These are phyloP conservation scores for Panellus pusillus DNA, from an alignment of 768 basidiomycete genomes.

Conservation along the genomic window DNA sequence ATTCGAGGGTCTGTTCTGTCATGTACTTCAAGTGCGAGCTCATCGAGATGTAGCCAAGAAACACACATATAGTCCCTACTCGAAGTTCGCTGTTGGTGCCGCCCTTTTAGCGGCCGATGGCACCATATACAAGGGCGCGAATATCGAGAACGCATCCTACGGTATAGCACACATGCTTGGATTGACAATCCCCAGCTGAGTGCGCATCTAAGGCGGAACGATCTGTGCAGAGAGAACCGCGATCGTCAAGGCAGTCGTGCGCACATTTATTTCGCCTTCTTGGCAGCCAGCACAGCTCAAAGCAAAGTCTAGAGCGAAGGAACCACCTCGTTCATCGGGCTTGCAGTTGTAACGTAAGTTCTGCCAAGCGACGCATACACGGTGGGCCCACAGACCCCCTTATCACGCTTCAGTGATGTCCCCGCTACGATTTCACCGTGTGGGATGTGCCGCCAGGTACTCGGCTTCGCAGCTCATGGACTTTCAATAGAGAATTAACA, in stretches of 20 bases:
- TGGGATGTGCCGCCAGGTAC: slow-evolving; percentile 87
- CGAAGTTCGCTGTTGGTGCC: slow-evolving; percentile 92
- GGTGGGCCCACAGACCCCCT: neutral
- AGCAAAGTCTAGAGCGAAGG: slow-evolving; percentile 71
- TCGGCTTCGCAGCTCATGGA: neutral
- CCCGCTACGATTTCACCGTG: slow-evolving; percentile 74
- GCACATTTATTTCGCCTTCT: slow-evolving; percentile 28
- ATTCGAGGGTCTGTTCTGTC: neutral
- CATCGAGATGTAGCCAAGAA: slow-evolving; percentile 58
- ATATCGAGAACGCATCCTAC: slow-evolving; percentile 92
- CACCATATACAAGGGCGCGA: slow-evolving; percentile 72
- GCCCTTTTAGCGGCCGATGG: slow-evolving; percentile 75
- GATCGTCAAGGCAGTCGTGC: slow-evolving; percentile 88
- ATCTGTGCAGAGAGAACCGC: slow-evolving; percentile 97
- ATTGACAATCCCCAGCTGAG: neutral
- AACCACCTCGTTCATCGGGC: slow-evolving; percentile 61
- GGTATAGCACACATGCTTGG: slow-evolving; percentile 45
- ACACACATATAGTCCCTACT: slow-evolving; percentile 80
- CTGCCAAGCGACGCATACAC: neutral
- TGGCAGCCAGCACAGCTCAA: neutral
- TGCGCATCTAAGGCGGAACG: slow-evolving; percentile 59
- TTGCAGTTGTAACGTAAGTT: slow-evolving; percentile 80
- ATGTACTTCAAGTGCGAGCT: neutral
- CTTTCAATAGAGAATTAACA: too few species aligned
- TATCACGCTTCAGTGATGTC: slow-evolving; percentile 57